Percentiles rank a stretch among this genome's conserved stretches.
These are phyloP conservation scores for Vaccinium corymbosum DNA, from an alignment of 148 eudicot species.

Conservation along the genomic window DNA sequence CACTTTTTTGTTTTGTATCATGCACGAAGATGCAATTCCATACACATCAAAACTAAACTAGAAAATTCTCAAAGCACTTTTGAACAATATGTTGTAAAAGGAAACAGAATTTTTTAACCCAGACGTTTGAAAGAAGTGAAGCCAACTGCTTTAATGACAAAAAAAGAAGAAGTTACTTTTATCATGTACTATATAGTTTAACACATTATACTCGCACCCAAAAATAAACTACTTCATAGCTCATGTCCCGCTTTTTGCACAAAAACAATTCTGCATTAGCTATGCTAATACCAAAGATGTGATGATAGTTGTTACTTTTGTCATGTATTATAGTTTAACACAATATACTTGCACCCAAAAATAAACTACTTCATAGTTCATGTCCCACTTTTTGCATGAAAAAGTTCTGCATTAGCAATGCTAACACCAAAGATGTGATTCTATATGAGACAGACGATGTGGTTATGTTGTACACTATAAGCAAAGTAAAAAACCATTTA, in stretches of 20 bases:
- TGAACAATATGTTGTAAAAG: background rate
- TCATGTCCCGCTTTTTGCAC: background rate
- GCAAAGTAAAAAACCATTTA: background rate
- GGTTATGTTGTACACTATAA: background rate
- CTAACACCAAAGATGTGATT: background rate
- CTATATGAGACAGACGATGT: background rate
- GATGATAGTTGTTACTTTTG: background rate
- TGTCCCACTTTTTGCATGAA: background rate
- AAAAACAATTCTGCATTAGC: no score
- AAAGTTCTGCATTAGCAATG: background rate
- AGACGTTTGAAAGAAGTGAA: background rate
- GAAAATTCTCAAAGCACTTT: background rate
- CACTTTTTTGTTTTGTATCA: background rate
- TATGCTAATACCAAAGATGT: no score
- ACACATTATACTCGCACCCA: background rate
- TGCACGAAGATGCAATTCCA: background rate
- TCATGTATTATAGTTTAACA: background rate
- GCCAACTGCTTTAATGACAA: background rate
- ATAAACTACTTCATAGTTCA: background rate
- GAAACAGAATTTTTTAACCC: background rate
- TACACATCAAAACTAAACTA: background rate
- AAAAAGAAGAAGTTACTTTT: background rate
- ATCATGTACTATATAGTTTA: background rate
- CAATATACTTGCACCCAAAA: background rate
- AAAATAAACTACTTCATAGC: background rate